Evolutionary conservation across 2,329 filamentous ascomycete genomes (phyloP).

Genomic region (Fonsecaea monophora): DNA sequence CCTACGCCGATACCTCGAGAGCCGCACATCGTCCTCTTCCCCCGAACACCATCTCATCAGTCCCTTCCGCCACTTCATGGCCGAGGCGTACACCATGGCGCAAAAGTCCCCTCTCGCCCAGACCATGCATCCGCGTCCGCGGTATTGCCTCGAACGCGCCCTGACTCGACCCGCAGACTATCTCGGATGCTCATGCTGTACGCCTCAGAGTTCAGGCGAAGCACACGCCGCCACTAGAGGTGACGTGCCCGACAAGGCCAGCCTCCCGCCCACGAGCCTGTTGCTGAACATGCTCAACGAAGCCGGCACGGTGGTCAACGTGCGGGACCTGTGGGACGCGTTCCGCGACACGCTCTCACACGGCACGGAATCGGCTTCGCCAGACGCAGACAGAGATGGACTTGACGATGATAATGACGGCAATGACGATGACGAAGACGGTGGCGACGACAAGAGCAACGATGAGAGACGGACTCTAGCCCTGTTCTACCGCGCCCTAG

Average conservation of each 20-base stretch:
- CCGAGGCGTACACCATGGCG: slow-evolving; percentile 66
- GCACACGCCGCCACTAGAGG: background rate
- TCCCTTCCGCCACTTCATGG: slow-evolving; percentile 55
- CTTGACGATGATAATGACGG: slow-evolving; percentile 54
- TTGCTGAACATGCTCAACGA: slow-evolving; percentile 69
- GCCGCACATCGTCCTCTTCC: slow-evolving; percentile 4
- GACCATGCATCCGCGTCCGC: slow-evolving; percentile 64
- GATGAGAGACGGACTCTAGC: slow-evolving; percentile 57
- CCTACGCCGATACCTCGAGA: slow-evolving; percentile 16
- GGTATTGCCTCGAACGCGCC: slow-evolving; percentile 66
- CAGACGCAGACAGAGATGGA: slow-evolving; percentile 40
- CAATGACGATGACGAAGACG: background rate
- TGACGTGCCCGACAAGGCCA: slow-evolving; percentile 50
- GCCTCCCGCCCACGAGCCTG: slow-evolving; percentile 65
- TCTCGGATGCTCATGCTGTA: slow-evolving; percentile 62
- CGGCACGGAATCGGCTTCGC: background rate
- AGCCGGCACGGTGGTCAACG: slow-evolving; percentile 66
- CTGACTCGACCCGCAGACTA: slow-evolving; percentile 67
- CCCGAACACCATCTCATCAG: background rate
- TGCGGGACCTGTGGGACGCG: slow-evolving; percentile 66
- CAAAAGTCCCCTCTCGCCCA: slow-evolving; percentile 63
- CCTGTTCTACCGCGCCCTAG: slow-evolving; percentile 82
- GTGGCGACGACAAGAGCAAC: background rate
- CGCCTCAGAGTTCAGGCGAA: background rate
- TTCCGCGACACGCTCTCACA: slow-evolving; percentile 50